Base-by-base conservation (phyloP, 73 alveolate genomes). In the Tetrahymena malaccensis region DNA sequence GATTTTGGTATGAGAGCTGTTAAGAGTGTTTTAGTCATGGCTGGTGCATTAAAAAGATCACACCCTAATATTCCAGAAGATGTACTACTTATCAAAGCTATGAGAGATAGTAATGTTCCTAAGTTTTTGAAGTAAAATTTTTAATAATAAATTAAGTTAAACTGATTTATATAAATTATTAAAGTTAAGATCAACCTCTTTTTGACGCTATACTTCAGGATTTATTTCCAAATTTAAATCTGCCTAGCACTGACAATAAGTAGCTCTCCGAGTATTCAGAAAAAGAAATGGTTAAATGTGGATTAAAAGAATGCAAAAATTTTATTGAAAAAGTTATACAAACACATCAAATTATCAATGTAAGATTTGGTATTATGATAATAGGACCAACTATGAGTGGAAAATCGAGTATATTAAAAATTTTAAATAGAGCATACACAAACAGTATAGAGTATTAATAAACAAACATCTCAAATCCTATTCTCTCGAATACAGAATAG, bases 1-100 rank as follows among this genome's bases (percentile, higher is more conserved):
- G 99, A 98, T 95, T 98, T 97, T 93, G 99, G 99, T 22, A 98
- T 98, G 99, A 98, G 99, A 94, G 97, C 99, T 3, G 96, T 98
- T 50, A 98, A 98, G 93, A 97, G 99, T 70, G 99, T 98, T 97
- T 98, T 99, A 25, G 97, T 96, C 43, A 97, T 98, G 70, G 99
- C 99, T 21, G 97, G 97, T 27, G 83, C 93, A n/a, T 93, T 97
- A 21, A 97, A 96, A 84, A 93, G 98, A 94, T 93, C 93, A 22
- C 93, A 96, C 84, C 97, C 96, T 35, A 94, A 95, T 35, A 97
- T 94, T 93, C 96, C 96, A 57, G 99, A 98, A 94, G 99, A 98
- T 43, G 94, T 94, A 55, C 55, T 98, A 84, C 93, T 97, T 35
- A 89, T 98, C 37, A 94, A 95, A 37, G 97, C 99, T 85, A 95